Conservation (phyloP, 192 early-diverging fungal genomes). For the Gaertneriomyces semiglobifer region DNA sequence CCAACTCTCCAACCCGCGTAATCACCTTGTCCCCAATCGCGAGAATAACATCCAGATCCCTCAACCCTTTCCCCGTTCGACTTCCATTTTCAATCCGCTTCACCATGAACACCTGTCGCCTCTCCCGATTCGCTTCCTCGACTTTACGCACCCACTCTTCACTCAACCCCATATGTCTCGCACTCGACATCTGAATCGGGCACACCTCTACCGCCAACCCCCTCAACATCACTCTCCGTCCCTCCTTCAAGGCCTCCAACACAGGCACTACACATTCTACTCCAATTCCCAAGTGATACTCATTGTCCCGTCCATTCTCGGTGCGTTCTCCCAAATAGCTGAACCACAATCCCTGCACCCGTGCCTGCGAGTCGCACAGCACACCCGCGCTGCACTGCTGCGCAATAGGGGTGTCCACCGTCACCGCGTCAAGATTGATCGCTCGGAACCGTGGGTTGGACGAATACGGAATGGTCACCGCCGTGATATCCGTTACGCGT, state of each 20-base stretch:
- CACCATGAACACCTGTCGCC: slow-evolving; percentile 48
- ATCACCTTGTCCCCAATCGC: slow-evolving; percentile 36
- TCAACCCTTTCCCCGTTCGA: slow-evolving; percentile 34
- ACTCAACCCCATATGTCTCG: slow-evolving; percentile 46
- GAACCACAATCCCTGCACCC: slow-evolving; percentile 72
- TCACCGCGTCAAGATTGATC: slow-evolving; percentile 77
- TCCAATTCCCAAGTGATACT: slow-evolving; percentile 41
- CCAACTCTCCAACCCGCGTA: slow-evolving; percentile 36
- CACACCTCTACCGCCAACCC: slow-evolving; percentile 50
- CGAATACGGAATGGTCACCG: slow-evolving; percentile 47
- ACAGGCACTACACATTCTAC: slow-evolving; percentile 37
- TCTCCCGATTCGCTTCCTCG: slow-evolving; percentile 34
- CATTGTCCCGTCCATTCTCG: slow-evolving; percentile 49
- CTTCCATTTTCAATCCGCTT: slow-evolving; percentile 39
- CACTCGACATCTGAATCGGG: slow-evolving; percentile 43
- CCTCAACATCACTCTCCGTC: slow-evolving; percentile 17
- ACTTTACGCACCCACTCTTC: slow-evolving; percentile 49
- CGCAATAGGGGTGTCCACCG: slow-evolving; percentile 76
- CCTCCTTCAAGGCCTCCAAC: slow-evolving; percentile 24
- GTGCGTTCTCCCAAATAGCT: slow-evolving; percentile 72
- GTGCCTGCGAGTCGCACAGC: slow-evolving; percentile 61
- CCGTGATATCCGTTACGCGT: slow-evolving; percentile 51
- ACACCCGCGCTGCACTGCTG: slow-evolving; percentile 75
- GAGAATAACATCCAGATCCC: slow-evolving; percentile 52
- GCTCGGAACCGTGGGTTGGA: slow-evolving; percentile 61